phyloP scores from a whole-genome alignment of 176 grass and related monocot genomes.

The Bolboschoenus planiculmis region DNA sequence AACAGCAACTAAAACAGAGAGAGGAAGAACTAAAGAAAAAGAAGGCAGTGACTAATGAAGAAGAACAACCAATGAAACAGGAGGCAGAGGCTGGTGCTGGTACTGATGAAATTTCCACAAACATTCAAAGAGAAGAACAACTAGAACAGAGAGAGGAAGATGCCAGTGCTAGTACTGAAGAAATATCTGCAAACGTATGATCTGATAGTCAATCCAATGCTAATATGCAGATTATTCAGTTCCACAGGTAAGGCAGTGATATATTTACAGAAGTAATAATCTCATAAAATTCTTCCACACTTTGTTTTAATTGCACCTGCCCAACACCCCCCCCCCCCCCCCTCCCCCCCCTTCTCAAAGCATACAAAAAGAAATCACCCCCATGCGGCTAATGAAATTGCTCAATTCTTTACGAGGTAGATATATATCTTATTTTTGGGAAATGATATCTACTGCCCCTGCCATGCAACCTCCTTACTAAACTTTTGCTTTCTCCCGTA shows the following conservation, averaged over 20 bases:
- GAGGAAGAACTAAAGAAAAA: slow-evolving; percentile 54
- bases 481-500: neutral
- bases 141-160: slow-evolving; percentile 25
- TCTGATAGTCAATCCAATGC: slow-evolving; percentile 18
- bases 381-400: neutral
- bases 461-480: neutral
- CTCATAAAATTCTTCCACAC: neutral
- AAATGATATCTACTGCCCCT: neutral
- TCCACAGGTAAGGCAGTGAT: neutral
- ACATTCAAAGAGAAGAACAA: too few relatives aligned
- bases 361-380: neutral
- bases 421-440: neutral
- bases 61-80: slow-evolving; percentile 17
- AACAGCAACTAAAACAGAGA: slow-evolving; percentile 22
- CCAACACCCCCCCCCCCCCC: too few relatives aligned
- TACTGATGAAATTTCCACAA: slow-evolving; percentile 9
- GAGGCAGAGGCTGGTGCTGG: neutral
- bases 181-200: slow-evolving; percentile 59
- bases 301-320: neutral
- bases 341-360: neutral
- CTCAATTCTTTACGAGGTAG: neutral
- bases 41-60: slow-evolving; percentile 2
- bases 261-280: neutral
- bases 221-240: neutral
- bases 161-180: slow-evolving; percentile 35